Percentiles rank a stretch among this genome's conserved stretches.
phyloP scores from a whole-genome alignment of 192 early-diverging fungal genomes.

The Nowakowskiella sp. region DNA sequence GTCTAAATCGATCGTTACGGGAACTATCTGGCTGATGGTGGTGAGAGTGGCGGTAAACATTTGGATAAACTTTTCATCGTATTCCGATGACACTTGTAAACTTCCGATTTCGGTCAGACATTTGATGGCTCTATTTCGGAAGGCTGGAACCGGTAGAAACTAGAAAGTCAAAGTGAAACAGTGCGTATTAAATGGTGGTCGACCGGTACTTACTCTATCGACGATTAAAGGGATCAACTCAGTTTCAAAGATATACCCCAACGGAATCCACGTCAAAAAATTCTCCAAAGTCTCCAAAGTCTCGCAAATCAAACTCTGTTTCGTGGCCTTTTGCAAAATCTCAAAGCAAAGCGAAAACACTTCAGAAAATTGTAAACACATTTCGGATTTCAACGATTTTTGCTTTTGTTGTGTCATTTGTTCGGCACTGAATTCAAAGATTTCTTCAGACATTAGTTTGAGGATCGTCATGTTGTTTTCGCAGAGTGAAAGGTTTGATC shows the following conservation, averaged over 20 bases:
- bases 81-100: slow-evolving; percentile 70
- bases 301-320: slow-evolving; percentile 80
- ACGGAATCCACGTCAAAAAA: slow-evolving; percentile 97
- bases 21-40: slow-evolving; percentile 60
- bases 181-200: slow-evolving; percentile 5
- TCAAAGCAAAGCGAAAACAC: slow-evolving; percentile 93
- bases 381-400: slow-evolving; percentile 85
- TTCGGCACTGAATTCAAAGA: slow-evolving; percentile 98
- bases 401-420: slow-evolving; percentile 96
- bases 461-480: slow-evolving; percentile 99
- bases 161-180: slow-evolving; percentile 18
- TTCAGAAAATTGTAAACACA: slow-evolving; percentile 92
- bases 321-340: slow-evolving; percentile 84
- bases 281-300: slow-evolving; percentile 91
- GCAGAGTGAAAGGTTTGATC: slow-evolving; percentile 83
- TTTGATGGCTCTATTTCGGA: slow-evolving; percentile 89
- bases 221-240: slow-evolving; percentile 78
- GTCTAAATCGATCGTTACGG: slow-evolving; percentile 64
- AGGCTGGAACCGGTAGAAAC: slow-evolving; percentile 80
- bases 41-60: slow-evolving; percentile 79
- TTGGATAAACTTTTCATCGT: slow-evolving; percentile 77
- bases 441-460: slow-evolving; percentile 96
- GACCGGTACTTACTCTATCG: slow-evolving; percentile 50
- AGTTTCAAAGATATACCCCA: slow-evolving; percentile 97
- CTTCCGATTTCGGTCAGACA: slow-evolving; percentile 96